Base-by-base conservation (phyloP, 2,329 filamentous ascomycete genomes). In the Cordyceps javanica region DNA sequence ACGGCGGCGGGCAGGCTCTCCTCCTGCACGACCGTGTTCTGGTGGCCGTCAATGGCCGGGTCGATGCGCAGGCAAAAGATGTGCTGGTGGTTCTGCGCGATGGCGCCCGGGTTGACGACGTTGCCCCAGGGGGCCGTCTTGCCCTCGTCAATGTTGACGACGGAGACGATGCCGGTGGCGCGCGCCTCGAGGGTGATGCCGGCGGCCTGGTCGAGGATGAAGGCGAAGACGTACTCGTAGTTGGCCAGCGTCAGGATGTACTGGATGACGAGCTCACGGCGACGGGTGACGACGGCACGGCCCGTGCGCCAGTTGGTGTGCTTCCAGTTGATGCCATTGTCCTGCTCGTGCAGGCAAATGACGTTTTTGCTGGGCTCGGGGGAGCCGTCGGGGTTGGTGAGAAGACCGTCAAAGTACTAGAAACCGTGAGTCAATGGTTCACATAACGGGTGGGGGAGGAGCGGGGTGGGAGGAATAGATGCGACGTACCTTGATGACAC, bases 61-160 rank as follows among this genome's bases (percentile, higher is more conserved):
- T 88, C 85, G 38, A 88, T 79, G 4, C 84, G 78, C 39, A 83
- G 67, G 26, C 76, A 80, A 66, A 88, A 88, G 54, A 88, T 76
- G 69, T 88, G 85, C 66, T 88, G 85, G 64, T 88, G 85, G 67
- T 87, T 85, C 52, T 83, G 82, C 0, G 84, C 85, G 5, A 87
- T 69, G 0, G 82, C 79, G 0, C 85, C 85, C 0, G 80, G 78
- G 6, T 76, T 76, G 3, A 89, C 83, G 4, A 86, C 75, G 57
- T 81, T 88, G 7, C 82, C 82, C 68, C 80, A 86, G 1, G 70
- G 72, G n/a, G 67, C 82, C 7, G 69, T 72, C 53, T 79, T 81
- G 58, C 84, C 83, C 61, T 81, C 77, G 68, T 73, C 80, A 13
- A 80, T 76, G 55, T 83, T 79, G 57, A 67, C 64, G 10, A 69